Conservation (phyloP, 2,329 filamentous ascomycete genomes). For the Fusarium goolgardi region DNA sequence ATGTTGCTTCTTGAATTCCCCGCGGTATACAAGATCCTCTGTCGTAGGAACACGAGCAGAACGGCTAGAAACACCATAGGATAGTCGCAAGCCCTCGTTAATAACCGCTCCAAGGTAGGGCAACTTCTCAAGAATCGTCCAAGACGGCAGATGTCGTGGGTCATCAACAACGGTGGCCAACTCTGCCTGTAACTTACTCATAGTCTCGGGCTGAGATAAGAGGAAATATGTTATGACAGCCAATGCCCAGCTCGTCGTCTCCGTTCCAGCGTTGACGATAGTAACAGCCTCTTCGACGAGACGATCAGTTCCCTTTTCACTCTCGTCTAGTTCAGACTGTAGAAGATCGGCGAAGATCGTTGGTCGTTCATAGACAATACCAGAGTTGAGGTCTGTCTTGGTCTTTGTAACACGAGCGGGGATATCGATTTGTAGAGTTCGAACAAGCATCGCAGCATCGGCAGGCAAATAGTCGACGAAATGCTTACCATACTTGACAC, state of each 20-base stretch:
- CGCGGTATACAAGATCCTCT: constrained; percentile 11
- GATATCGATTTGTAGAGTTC: constrained; percentile 15
- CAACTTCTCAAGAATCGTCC: constrained; percentile 14
- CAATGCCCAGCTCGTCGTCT: constrained; percentile 24
- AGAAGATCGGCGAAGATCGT: constrained; percentile 16
- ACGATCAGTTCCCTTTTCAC: constrained; percentile 12
- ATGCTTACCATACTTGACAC: constrained; percentile 16
- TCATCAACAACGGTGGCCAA: neutral
- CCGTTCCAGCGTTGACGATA: constrained; percentile 21
- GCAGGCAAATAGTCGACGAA: neutral
- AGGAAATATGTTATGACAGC: constrained; percentile 27
- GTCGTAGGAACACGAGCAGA: constrained; percentile 10
- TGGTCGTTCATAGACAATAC: constrained; percentile 13
- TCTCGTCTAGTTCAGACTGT: constrained; percentile 10
- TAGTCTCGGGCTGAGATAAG: constrained; percentile 6
- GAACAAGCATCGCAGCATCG: constrained; percentile 8
- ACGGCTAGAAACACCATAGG: constrained; percentile 19
- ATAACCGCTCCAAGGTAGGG: constrained; percentile 3
- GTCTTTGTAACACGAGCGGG: constrained; percentile 17
- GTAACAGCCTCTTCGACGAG: constrained; percentile 9
- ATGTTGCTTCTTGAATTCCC: constrained; percentile 25
- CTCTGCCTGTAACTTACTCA: neutral
- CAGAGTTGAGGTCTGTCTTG: constrained; percentile 3
- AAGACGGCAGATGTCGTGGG: constrained; percentile 16
- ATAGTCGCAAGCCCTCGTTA: constrained; percentile 16